phyloP scores from a whole-genome alignment of 106 monocot species.

The Chionographis japonica region DNA sequence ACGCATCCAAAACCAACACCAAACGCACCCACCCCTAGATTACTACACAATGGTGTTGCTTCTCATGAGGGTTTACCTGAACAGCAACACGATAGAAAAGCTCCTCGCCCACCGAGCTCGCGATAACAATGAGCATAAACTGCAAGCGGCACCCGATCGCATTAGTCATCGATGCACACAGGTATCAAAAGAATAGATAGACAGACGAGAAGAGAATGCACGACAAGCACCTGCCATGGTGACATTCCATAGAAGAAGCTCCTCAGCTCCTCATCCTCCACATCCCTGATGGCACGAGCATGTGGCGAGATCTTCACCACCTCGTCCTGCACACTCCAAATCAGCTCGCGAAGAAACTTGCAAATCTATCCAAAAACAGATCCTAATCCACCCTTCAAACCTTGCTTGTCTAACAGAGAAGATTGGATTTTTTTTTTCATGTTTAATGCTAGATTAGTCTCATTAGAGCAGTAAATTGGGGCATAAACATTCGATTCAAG shows the following conservation, averaged over 20 bases:
- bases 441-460: neutral
- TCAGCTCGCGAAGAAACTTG: no score
- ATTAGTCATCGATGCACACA: no score
- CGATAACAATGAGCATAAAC: slow-evolving; percentile 83
- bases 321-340: slow-evolving; percentile 57
- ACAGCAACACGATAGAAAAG: slow-evolving; percentile 92
- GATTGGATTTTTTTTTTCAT: no score
- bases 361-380: no score
- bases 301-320: slow-evolving; percentile 95
- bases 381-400: no score
- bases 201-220: no score
- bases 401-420: no score
- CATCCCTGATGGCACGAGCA: slow-evolving; percentile 97
- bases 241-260: slow-evolving; percentile 40
- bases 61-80: slow-evolving; percentile 63
- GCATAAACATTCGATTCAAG: no score
- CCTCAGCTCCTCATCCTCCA: slow-evolving; percentile 55
- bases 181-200: no score
- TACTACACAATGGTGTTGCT: no score
- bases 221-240: slow-evolving; percentile 28
- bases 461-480: neutral
- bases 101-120: slow-evolving; percentile 90
- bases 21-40: no score
- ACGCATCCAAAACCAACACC: no score
- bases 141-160: slow-evolving; percentile 16